A percentile compares a stretch with the other conserved stretches of the same genome.
Evolutionary conservation across 768 basidiomycete species (phyloP).

Genomic region (Tylopilus intermedius): DNA sequence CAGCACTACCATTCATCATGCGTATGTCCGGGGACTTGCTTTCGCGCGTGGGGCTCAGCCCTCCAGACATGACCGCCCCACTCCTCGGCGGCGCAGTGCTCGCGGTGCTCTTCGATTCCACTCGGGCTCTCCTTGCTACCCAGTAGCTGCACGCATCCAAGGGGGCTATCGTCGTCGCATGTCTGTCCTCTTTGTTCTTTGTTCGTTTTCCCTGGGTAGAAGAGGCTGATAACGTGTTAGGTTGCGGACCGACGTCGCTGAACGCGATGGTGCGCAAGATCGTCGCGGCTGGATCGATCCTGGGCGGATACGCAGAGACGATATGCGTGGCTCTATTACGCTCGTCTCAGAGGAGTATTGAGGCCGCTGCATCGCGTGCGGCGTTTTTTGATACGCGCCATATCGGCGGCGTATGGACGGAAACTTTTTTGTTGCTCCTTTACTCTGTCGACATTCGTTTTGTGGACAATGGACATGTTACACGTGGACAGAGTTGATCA

Average conservation of each 20-base stretch:
- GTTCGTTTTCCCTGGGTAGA: too few species aligned
- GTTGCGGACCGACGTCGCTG: conserved; percentile 69
- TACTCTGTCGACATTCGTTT: conserved; percentile 5
- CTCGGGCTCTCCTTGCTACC: too few species aligned
- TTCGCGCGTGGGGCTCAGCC: conserved; percentile 2
- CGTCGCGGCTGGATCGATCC: conserved; percentile 59
- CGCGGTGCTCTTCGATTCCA: conserved; percentile 38
- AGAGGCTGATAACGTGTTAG: conserved; percentile 31
- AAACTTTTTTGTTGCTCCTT: background rate
- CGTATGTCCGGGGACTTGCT: conserved; percentile 30
- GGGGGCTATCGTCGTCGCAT: conserved; percentile 62
- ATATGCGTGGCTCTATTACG: conserved; percentile 53
- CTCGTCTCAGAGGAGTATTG: conserved; percentile 65
- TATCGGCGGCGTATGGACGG: background rate
- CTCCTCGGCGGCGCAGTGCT: conserved; percentile 37
- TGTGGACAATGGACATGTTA: background rate
- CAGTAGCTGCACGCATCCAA: conserved; percentile 44
- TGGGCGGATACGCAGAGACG: conserved; percentile 45
- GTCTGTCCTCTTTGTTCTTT: conserved; percentile 38
- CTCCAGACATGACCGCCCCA: conserved; percentile 18
- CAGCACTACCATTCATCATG: conserved; percentile 59
- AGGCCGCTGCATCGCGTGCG: conserved; percentile 6
- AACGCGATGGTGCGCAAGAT: conserved; percentile 65
- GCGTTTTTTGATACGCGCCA: background rate
- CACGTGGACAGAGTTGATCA: background rate